These are phyloP conservation scores for Leishmania lainsoni DNA, from an alignment of 208 protist species.

Conservation along the genomic window DNA sequence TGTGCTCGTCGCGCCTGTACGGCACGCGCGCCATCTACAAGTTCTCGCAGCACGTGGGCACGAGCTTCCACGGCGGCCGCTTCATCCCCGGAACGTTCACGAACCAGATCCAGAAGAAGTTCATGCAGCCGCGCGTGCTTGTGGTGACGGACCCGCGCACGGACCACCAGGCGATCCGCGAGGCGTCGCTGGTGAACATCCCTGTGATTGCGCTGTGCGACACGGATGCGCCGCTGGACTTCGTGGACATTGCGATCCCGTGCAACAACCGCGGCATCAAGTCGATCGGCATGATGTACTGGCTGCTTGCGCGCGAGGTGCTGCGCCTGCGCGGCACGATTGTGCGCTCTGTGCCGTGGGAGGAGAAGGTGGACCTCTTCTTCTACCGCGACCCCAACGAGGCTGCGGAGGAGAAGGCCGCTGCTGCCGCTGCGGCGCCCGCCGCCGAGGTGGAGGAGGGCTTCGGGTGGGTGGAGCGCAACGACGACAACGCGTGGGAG, in stretches of 20 bases:
- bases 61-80: constrained; percentile 91
- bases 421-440: constrained; percentile 27
- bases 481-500: constrained; percentile 45
- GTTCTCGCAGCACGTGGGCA: constrained; percentile 96
- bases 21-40: constrained; percentile 98
- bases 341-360: constrained; percentile 93
- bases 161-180: constrained; percentile 96
- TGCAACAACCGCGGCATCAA: constrained; percentile 97
- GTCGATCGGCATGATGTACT: constrained; percentile 99
- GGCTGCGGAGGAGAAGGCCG: constrained; percentile 70
- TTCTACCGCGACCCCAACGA: constrained; percentile 98
- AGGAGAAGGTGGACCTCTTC: constrained; percentile 99
- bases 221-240: constrained; percentile 96
- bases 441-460: constrained; percentile 56
- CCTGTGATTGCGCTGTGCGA: constrained; percentile 99
- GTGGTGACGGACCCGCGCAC: constrained; percentile 97
- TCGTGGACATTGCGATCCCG: constrained; percentile 99
- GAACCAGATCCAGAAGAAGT: constrained; percentile 98
- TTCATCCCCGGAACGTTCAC: constrained; percentile 99
- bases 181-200: constrained; percentile 99
- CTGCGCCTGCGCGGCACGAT: constrained; percentile 96
- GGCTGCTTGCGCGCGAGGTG: constrained; percentile 98
- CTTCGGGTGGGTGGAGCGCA: constrained; percentile 76
- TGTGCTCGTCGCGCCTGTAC: constrained; percentile 95
- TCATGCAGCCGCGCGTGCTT: constrained; percentile 98